Evolutionary conservation across 2,329 filamentous ascomycete genomes (phyloP).

Genomic region (Colletotrichum euphorbiae): DNA sequence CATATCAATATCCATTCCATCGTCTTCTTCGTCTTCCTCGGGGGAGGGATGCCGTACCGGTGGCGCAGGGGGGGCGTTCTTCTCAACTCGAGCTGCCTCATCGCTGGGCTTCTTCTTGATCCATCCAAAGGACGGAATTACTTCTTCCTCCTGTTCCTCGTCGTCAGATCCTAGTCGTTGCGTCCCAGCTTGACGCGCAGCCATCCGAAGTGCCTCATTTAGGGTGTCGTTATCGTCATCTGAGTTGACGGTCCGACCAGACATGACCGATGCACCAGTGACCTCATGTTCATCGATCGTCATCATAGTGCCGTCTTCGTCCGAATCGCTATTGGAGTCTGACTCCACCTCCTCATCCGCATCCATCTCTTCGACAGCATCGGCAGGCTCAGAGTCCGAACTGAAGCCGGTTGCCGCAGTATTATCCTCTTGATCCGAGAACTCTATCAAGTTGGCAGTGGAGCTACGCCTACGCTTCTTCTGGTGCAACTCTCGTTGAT

Average conservation of each 20-base stretch:
- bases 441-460: slow-evolving; percentile 71
- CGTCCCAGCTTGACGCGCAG: slow-evolving; percentile 80
- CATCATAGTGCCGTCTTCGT: slow-evolving; percentile 84
- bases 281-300: slow-evolving; percentile 84
- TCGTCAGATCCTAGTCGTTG: slow-evolving; percentile 68
- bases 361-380: slow-evolving; percentile 66
- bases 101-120: slow-evolving; percentile 63
- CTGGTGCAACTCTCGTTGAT: slow-evolving; percentile 71
- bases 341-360: slow-evolving; percentile 61
- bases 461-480: slow-evolving; percentile 73
- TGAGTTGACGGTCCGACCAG: slow-evolving; percentile 65
- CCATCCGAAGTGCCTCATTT: slow-evolving; percentile 82
- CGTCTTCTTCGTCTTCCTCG: slow-evolving; percentile 40
- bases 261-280: slow-evolving; percentile 75
- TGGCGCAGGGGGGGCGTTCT: slow-evolving; percentile 52
- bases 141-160: slow-evolving; percentile 69
- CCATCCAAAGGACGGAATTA: slow-evolving; percentile 84
- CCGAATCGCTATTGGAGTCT: slow-evolving; percentile 67
- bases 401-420: slow-evolving; percentile 84
- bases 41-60: background rate
- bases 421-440: slow-evolving; percentile 74
- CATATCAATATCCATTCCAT: slow-evolving; percentile 60
- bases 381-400: slow-evolving; percentile 69
- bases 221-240: slow-evolving; percentile 74
- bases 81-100: slow-evolving; percentile 56